These are phyloP conservation scores for Limnanthes douglasii DNA, from an alignment of 345 rosid genomes.

Conservation along the genomic window DNA sequence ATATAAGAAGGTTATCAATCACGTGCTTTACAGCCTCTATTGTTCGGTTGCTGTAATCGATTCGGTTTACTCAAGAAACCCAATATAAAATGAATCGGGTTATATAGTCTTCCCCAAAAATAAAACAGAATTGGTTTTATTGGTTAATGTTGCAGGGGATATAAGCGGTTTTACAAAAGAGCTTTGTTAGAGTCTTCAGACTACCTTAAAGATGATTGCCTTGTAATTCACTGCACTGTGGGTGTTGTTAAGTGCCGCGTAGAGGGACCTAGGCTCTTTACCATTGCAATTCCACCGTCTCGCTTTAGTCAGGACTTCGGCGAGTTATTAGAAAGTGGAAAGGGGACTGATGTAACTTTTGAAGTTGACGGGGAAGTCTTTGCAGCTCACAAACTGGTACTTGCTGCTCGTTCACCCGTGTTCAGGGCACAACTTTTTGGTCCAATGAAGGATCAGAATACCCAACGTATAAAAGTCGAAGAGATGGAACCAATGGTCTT, in stretches of 20 bases:
- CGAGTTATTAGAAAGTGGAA: conserved; percentile 27
- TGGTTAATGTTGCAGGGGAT: conserved; percentile 33
- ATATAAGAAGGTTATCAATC: no score
- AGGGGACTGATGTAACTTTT: conserved; percentile 28
- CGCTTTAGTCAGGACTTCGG: conserved; percentile 28
- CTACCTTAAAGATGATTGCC: conserved; percentile 34
- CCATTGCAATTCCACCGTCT: conserved; percentile 23
- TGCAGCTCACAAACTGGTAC: conserved; percentile 33
- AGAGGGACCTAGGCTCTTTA: conserved; percentile 30
- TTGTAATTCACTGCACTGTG: conserved; percentile 29
- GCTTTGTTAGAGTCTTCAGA: conserved; percentile 27
- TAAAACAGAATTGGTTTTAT: neutral
- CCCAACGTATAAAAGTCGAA: conserved; percentile 29
- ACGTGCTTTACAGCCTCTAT: no score
- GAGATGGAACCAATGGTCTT: conserved; percentile 34
- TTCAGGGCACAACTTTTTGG: conserved; percentile 45
- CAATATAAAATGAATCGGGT: no score
- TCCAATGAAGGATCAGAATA: conserved; percentile 44
- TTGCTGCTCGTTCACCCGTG: conserved; percentile 42
- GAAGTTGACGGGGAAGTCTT: conserved; percentile 36
- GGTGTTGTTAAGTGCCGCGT: conserved; percentile 40
- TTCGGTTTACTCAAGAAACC: no score
- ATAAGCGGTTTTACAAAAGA: conserved; percentile 40
- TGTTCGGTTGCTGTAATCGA: no score
- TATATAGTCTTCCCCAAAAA: no score